phyloP scores from a whole-genome alignment of 805 yeast species.

The Hanseniaspora valbyensis region DNA sequence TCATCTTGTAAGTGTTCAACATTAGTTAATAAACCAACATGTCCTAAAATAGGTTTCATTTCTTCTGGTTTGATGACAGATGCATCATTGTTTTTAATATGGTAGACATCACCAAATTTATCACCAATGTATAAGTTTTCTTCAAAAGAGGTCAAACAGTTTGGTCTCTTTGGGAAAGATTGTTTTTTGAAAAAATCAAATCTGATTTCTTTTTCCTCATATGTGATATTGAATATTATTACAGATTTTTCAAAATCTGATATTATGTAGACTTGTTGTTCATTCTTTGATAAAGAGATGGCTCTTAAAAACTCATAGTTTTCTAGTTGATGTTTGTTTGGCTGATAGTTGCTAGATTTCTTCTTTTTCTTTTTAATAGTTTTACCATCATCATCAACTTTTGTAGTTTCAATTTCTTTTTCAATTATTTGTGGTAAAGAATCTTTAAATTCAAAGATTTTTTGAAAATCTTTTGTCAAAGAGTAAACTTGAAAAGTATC shows the following conservation, averaged over 20 bases:
- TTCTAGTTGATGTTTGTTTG: constrained; percentile 62
- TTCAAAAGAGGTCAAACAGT: constrained; percentile 52
- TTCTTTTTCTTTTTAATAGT: constrained; percentile 28
- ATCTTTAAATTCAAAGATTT: constrained; percentile 34
- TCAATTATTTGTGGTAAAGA: constrained; percentile 36
- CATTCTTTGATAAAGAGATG: constrained; percentile 43
- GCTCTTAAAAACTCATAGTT: constrained; percentile 58
- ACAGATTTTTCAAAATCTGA: constrained; percentile 80
- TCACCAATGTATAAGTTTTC: constrained; percentile 69
- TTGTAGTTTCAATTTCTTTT: constrained; percentile 36
- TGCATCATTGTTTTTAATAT: constrained; percentile 32
- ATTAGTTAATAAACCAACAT: constrained; percentile 91
- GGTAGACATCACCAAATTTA: constrained; percentile 91
- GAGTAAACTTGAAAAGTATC: constrained; percentile 48
- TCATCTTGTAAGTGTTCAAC: constrained; percentile 29
- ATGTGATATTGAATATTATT: constrained; percentile 41
- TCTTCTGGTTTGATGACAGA: constrained; percentile 31
- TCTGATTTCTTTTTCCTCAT: constrained; percentile 26
- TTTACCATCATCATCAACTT: constrained; percentile 22
- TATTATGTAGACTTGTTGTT: constrained; percentile 48
- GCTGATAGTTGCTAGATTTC: constrained; percentile 44
- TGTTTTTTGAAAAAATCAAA: constrained; percentile 57
- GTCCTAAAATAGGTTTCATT: constrained; percentile 73
- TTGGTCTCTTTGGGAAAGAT: constrained; percentile 84
- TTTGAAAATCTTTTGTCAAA: constrained; percentile 29